Evolutionary conservation across 345 rosid genomes (phyloP).

Genomic region (Murraya koenigii): DNA sequence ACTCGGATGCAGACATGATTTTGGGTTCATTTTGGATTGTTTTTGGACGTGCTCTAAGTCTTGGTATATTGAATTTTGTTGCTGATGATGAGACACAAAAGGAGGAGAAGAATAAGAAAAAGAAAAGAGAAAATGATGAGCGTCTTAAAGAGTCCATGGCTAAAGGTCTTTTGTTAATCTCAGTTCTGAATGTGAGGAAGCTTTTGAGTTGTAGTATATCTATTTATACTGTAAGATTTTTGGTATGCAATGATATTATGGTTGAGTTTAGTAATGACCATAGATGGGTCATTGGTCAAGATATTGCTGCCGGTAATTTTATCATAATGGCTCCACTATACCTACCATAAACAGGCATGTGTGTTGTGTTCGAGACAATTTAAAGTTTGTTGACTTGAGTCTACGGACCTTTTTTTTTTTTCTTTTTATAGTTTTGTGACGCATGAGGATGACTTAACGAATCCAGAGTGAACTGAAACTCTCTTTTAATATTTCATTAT

Average conservation of each 20-base stretch:
- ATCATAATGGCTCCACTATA: not conserved
- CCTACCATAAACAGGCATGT: not conserved
- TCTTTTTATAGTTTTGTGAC: not conserved
- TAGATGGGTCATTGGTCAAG: no score
- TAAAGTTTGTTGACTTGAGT: not conserved
- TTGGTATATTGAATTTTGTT: slow-evolving; percentile 8
- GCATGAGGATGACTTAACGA: not conserved
- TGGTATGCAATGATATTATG: not conserved
- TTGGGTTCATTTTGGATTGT: not conserved
- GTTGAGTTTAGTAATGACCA: not conserved
- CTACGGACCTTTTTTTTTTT: not conserved
- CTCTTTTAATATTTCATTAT: no score
- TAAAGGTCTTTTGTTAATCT: not conserved
- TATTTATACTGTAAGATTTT: not conserved
- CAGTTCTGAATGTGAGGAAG: no score
- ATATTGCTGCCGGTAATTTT: not conserved
- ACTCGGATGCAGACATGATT: not conserved
- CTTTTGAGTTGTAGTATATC: no score
- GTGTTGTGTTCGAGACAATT: not conserved
- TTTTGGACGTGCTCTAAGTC: slow-evolving; percentile 7
- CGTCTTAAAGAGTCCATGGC: not conserved
- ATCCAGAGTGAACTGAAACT: not conserved
- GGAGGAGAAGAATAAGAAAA: not conserved
- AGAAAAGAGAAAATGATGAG: slow-evolving; percentile 5
- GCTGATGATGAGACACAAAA: not conserved